Evolutionary conservation across 1,284 basidiomycete genomes (phyloP).

Genomic region (Rhodotorula sp.): DNA sequence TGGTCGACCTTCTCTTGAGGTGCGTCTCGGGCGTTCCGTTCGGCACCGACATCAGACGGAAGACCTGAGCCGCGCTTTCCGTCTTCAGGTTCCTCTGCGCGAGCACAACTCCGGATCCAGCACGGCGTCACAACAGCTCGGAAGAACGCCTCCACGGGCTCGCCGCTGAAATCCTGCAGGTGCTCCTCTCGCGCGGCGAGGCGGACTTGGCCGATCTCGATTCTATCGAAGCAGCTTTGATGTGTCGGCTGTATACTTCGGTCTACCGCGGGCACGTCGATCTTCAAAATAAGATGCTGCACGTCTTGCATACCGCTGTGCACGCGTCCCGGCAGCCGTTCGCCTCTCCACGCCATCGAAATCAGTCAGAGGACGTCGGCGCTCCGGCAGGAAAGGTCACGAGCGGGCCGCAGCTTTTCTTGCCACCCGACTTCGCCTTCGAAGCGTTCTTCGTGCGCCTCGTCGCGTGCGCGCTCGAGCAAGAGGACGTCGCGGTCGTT

Average conservation of each 20-base stretch:
- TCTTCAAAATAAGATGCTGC: conserved; percentile 87
- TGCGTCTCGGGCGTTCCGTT: conserved; percentile 8
- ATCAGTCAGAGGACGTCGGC: background rate
- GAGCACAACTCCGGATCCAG: conserved; percentile 60
- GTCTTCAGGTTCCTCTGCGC: conserved; percentile 66
- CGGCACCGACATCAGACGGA: background rate
- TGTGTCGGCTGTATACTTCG: conserved; percentile 71
- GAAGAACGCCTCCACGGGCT: conserved; percentile 63
- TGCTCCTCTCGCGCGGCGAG: conserved; percentile 74
- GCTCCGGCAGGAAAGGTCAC: background rate
- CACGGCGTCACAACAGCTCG: conserved; percentile 63
- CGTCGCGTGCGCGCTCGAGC: conserved; percentile 74
- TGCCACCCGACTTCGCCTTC: conserved; percentile 36
- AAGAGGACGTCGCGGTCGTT: conserved; percentile 70
- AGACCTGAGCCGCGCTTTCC: background rate
- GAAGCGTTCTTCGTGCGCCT: conserved; percentile 68
- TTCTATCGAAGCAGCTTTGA: conserved; percentile 66
- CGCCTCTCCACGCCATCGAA: background rate
- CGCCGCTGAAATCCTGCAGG: conserved; percentile 76
- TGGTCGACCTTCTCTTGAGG: conserved; percentile 68
- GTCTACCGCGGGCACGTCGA: conserved; percentile 70
- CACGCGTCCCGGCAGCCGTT: conserved; percentile 21
- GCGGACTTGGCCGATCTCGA: conserved; percentile 62
- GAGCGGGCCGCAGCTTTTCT: background rate
- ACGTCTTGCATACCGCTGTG: conserved; percentile 81